phyloP scores from a whole-genome alignment of 345 rosid species.

The Syzygium oleosum region DNA sequence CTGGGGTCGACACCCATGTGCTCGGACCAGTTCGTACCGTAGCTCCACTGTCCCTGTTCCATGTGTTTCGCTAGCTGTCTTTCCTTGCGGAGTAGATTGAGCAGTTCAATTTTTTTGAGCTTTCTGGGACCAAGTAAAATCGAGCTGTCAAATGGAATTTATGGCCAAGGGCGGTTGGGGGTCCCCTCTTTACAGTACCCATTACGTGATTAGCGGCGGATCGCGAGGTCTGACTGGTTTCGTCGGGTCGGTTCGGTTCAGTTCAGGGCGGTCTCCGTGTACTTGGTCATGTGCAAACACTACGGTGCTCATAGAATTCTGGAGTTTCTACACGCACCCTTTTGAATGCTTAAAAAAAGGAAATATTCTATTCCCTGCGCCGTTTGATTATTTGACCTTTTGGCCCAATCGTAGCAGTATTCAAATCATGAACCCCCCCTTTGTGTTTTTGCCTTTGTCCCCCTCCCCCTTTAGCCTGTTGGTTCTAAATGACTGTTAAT shows the following conservation, averaged over 20 bases:
- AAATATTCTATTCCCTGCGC: not conserved
- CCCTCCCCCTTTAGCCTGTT: not conserved
- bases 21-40: not conserved
- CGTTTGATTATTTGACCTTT: not conserved
- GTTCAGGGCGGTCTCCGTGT: not conserved
- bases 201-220: not conserved
- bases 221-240: not conserved
- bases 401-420: not conserved
- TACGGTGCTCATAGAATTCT: not conserved
- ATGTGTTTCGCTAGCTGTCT: not conserved
- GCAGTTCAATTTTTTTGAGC: not conserved
- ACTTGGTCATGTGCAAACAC: not conserved
- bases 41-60: not conserved
- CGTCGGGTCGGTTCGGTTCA: not conserved
- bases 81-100: not conserved
- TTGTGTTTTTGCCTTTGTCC: not conserved
- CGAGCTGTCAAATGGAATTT: not conserved
- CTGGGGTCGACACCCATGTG: not conserved
- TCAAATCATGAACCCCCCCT: not conserved
- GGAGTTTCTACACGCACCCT: not conserved
- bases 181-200: not conserved
- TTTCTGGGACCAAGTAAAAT: not conserved
- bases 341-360: not conserved
- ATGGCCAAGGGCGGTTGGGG: not conserved
- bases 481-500: not conserved